phyloP scores from a whole-genome alignment of 345 rosid species.

The Eucalyptus sideroxylon region DNA sequence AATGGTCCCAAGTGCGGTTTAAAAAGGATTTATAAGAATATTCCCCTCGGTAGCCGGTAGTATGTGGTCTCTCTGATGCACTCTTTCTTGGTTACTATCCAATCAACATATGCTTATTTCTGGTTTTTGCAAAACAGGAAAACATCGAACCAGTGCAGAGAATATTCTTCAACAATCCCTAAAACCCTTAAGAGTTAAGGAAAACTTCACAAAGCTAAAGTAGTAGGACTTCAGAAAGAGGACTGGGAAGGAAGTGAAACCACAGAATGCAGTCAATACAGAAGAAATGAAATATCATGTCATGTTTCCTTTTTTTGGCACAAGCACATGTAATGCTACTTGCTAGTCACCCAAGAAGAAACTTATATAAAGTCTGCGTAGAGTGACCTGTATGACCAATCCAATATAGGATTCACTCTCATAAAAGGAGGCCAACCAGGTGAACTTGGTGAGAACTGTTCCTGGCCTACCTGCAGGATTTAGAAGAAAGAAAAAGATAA shows the following conservation, averaged over 20 bases:
- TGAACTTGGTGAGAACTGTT: conserved; percentile 97
- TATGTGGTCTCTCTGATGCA: not conserved
- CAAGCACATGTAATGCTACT: not conserved
- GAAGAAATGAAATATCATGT: not conserved
- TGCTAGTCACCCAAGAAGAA: not conserved
- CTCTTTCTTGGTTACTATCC: not conserved
- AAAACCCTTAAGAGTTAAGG: not conserved
- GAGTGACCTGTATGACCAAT: conserved; percentile 93
- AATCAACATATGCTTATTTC: not conserved
- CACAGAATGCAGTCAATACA: not conserved
- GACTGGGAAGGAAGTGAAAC: not conserved
- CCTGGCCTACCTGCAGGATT: conserved; percentile 76
- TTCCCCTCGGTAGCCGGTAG: not conserved
- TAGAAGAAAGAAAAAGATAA: not conserved
- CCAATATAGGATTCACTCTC: conserved; percentile 99
- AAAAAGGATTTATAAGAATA: not conserved
- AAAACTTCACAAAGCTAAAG: not conserved
- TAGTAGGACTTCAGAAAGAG: not conserved
- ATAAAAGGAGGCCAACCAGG: conserved; percentile 99
- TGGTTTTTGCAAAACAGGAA: not conserved
- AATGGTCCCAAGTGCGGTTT: not conserved
- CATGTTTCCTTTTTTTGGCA: not conserved
- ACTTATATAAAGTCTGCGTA: not conserved
- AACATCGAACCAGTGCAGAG: not conserved
- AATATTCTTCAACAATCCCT: not conserved